phyloP scores from a whole-genome alignment of 2,329 filamentous ascomycete species.

The Colletotrichum tropicale region DNA sequence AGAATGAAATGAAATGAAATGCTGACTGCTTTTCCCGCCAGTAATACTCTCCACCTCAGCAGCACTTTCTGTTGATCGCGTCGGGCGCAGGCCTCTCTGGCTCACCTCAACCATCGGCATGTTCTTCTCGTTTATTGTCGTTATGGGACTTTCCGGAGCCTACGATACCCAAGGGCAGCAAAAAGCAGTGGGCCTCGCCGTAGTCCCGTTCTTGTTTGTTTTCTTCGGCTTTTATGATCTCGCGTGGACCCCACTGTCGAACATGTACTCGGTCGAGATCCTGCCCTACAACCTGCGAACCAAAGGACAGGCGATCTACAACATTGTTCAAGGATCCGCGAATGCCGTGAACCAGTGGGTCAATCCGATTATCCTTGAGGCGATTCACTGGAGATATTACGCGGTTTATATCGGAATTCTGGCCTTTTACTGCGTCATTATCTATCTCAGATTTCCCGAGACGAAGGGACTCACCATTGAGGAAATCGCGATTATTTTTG shows the following conservation, averaged over 20 bases:
- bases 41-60: not conserved
- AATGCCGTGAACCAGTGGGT: conserved; percentile 40
- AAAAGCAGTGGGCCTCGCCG: conserved; percentile 25
- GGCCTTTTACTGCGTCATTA: conserved; percentile 29
- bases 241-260: conserved; percentile 35
- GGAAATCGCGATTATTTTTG: conserved; percentile 33
- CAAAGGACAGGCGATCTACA: not conserved
- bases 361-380: conserved; percentile 42
- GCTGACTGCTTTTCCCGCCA: not conserved
- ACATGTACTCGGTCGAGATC: conserved; percentile 32
- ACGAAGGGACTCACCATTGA: conserved; percentile 33
- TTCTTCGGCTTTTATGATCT: conserved; percentile 41
- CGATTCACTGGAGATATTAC: conserved; percentile 43
- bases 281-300: conserved; percentile 22
- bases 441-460: conserved; percentile 42
- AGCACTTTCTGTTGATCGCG: not conserved
- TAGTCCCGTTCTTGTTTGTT: conserved; percentile 41
- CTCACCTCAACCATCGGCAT: not conserved
- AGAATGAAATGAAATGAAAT: not conserved
- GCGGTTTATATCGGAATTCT: conserved; percentile 42
- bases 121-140: not conserved
- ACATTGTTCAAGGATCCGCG: conserved; percentile 3
- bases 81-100: not conserved
- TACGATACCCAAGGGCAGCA: not conserved
- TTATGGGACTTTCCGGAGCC: not conserved